phyloP scores from a whole-genome alignment of 2,329 filamentous ascomycete genomes.

The Tolypocladium album region DNA sequence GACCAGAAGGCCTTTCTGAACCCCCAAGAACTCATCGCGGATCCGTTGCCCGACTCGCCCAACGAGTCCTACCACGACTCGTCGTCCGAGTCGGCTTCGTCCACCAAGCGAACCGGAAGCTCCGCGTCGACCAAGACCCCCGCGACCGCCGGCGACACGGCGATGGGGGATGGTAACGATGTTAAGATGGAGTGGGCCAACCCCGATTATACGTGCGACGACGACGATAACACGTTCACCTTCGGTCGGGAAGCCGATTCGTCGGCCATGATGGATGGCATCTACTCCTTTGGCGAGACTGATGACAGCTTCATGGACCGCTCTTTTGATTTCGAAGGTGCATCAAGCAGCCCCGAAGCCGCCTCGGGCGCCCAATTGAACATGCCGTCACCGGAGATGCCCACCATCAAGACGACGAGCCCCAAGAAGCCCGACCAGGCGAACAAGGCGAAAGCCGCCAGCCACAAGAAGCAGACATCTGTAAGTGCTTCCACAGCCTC shows the following conservation, averaged over 20 bases:
- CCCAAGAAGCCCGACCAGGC: constrained; percentile 13
- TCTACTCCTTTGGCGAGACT: constrained; percentile 20
- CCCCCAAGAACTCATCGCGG: constrained; percentile 20
- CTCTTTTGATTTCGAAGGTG: constrained; percentile 48
- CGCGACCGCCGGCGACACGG: constrained; percentile 27
- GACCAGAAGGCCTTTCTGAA: constrained; percentile 21
- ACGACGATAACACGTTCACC: constrained; percentile 26
- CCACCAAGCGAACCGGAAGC: constrained; percentile 33
- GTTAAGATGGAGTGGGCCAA: constrained; percentile 32
- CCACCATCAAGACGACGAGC: constrained; percentile 25
- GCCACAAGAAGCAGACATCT: constrained; percentile 28
- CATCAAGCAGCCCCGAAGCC: constrained; percentile 44
- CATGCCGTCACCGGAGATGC: constrained; percentile 33
- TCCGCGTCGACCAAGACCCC: constrained; percentile 34
- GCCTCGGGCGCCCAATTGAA: constrained; percentile 12
- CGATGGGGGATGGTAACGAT: constrained; percentile 30
- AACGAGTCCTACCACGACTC: constrained; percentile 36
- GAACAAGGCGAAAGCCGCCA: constrained; percentile 13
- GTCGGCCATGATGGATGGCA: constrained; percentile 14
- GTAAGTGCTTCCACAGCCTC: constrained; percentile 20
- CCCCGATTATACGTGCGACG: constrained; percentile 22
- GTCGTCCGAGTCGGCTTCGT: constrained; percentile 40
- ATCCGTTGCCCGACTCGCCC: constrained; percentile 30
- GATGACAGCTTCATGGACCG: constrained; percentile 35
- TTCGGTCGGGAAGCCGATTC: constrained; percentile 17